Evolutionary conservation across 805 yeast species (phyloP), one percentile per base, ranked within the genome.

Genomic region (baker's yeast (Saccharomyces cerevisiae)): DNA sequence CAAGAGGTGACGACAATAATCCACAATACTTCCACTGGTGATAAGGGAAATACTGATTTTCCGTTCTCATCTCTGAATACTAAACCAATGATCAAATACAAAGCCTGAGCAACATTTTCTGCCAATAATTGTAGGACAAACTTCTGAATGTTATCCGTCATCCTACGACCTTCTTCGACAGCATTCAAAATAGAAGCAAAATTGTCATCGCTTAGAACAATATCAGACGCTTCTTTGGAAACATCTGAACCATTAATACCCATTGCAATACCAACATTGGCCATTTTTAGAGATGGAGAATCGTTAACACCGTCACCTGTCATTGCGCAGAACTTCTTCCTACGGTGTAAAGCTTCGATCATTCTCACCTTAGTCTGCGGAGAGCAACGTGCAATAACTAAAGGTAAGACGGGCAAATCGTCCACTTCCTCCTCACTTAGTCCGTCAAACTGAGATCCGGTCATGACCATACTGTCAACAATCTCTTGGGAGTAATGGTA

Each of bases 221-320:
- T 92, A 71, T 92, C 99, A 2, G 97, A 87, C 1, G 98, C 98
- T 70, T 94, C 99, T 66, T 92, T 94, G 51, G 98, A 98, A 43
- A 92, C 99, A 70, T 92, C 99, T 0, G 98, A 92, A 56, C 99
- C 99, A 70, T 87, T 84, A 60, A 83, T 80, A 56, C 90, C 92
- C 94, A 91, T 90, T n/a, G 96, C 87, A 64, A 92, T 89, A 64
- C 98, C 98, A 60, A 92, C 92, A 72, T 91, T 96, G 3, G 98
- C 97, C 68, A 90, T 77, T 67, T 92, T 91, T 63, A 92, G 79
- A 14, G 97, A 96, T 14, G 98, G 98, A 0, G 98, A 97, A 74
- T 91, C 98, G 68, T 91, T 91, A 24, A 92, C 97, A 72, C 98
- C 98, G 71, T 91, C 98, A 63, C 99, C 99, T n/a, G 98, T 91